phyloP scores from a whole-genome alignment of 2,329 filamentous ascomycete genomes.

The Ceratocystis colombiana region DNA sequence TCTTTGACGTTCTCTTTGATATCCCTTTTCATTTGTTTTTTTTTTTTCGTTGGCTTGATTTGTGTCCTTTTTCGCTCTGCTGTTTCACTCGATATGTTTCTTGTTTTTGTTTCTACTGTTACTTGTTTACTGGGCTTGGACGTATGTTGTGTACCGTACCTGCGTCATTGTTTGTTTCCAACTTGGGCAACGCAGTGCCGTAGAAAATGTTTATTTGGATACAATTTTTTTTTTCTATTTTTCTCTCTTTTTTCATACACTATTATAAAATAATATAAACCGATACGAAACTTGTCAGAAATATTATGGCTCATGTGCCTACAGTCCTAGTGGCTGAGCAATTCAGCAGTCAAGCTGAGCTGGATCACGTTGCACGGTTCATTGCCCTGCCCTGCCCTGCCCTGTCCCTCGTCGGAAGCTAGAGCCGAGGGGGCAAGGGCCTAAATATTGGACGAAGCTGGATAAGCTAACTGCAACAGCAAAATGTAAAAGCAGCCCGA shows the following conservation, averaged over 20 bases:
- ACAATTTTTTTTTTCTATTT: too few species aligned
- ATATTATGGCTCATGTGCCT: slow-evolving; percentile 4
- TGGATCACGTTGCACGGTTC: slow-evolving; percentile 8
- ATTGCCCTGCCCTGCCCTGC: background rate
- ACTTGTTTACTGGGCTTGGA: background rate
- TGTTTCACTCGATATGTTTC: too few species aligned
- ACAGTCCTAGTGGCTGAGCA: background rate
- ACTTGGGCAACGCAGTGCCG: background rate
- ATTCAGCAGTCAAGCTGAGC: background rate
- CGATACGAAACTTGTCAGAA: background rate
- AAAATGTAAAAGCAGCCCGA: background rate
- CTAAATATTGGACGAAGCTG: background rate
- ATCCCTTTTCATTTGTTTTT: background rate
- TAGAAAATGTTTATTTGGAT: background rate
- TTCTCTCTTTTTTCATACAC: too few species aligned
- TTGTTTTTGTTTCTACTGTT: background rate
- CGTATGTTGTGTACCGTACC: background rate
- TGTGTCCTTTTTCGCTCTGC: too few species aligned
- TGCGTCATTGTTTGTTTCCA: background rate
- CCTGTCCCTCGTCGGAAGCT: background rate
- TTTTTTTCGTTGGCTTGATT: background rate
- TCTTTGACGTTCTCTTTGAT: too few species aligned
- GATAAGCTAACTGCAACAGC: background rate
- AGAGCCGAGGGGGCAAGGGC: background rate
- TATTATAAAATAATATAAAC: too few species aligned